Base-by-base conservation (phyloP, 177 flowering plant species). In the Vitis hybrid region DNA sequence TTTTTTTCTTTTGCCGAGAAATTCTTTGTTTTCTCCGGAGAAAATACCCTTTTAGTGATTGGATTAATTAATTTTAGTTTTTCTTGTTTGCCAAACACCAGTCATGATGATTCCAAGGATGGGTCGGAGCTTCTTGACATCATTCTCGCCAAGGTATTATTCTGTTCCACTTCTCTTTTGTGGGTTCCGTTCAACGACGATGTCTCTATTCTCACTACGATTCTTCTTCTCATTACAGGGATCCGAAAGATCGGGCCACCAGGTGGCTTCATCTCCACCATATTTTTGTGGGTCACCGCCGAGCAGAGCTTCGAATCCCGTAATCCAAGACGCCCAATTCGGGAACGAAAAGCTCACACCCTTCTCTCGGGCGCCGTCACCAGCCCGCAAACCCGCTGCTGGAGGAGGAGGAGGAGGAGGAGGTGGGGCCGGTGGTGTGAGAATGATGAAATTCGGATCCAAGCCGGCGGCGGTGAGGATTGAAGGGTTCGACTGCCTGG, bases 261-360 rank as follows among this genome's bases (percentile, higher is more conserved):
- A 68, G 18, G 71, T 82, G 64, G 82, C 81, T 16, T 79, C 86
- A 68, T 83, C 89, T 31, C 89, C 89, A 9, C 89, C 88, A 16
- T 85, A 67, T 77, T 85, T 80, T 20, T 59, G 67, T 20, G 87
- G 91, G 31, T 87, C 91, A 10, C 91, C 91, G 4, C 89, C 91
- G 3, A 74, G 74, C 76, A 77, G 91, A 63, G 85, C 81, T 20
- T 68, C 89, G 5, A 87, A 87, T 71, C 91, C 91, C 11, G n/a
- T 84, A 22, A 74, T 76, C 56, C 91, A 82, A 75, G 89, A 87
- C 59, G 82, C 76, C 34, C 79, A 64, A 12, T 87, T 87, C 34
- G 76, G 79, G 12, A 63, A 57, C n/a, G 79, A 65, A 20, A 78
- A 68, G n/a, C 10, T 65, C 31, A 48, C 45, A 53, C 7, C 52